These are phyloP conservation scores for Verticillium klebahnii DNA, from an alignment of 2,329 filamentous ascomycete species.

Conservation along the genomic window DNA sequence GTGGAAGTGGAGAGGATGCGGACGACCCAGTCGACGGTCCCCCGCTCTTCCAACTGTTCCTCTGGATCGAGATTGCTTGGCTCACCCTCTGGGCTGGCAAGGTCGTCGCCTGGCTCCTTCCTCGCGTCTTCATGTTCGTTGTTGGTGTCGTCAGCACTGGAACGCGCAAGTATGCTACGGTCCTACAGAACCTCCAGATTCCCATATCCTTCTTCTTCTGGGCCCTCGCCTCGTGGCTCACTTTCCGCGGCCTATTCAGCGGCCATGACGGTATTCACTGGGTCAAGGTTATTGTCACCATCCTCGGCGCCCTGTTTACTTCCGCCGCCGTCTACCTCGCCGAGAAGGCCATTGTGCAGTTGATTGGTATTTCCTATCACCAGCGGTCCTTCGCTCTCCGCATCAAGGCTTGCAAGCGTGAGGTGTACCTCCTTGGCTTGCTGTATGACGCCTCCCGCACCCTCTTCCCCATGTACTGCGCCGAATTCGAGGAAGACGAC, in stretches of 20 bases:
- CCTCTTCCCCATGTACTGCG: conserved; percentile 88
- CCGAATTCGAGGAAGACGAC: conserved; percentile 87
- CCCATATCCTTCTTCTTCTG: conserved; percentile 66
- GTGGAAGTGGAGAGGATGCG: too few relatives aligned
- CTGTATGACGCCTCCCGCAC: conserved; percentile 87
- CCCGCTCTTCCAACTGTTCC: conserved; percentile 56
- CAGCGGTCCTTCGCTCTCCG: conserved; percentile 75
- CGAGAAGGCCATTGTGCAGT: conserved; percentile 76
- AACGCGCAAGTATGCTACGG: conserved; percentile 64
- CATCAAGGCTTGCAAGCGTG: conserved; percentile 87
- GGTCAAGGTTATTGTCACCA: conserved; percentile 54
- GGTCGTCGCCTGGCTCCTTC: conserved; percentile 56
- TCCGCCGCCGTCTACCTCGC: conserved; percentile 66
- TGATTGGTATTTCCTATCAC: conserved; percentile 83
- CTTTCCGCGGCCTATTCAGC: conserved; percentile 53
- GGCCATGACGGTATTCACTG: conserved; percentile 37
- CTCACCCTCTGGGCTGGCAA: conserved; percentile 63
- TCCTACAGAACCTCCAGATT: conserved; percentile 60
- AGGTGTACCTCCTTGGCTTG: conserved; percentile 73
- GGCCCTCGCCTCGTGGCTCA: conserved; percentile 58
- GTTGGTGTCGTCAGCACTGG: conserved; percentile 65
- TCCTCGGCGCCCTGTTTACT: conserved; percentile 64
- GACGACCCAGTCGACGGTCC: conserved; percentile 26
- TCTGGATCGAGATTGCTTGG: conserved; percentile 69
- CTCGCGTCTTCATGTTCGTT: conserved; percentile 62